Conservation (phyloP, 306 rosid genomes). For the Medicago lupulina region DNA sequence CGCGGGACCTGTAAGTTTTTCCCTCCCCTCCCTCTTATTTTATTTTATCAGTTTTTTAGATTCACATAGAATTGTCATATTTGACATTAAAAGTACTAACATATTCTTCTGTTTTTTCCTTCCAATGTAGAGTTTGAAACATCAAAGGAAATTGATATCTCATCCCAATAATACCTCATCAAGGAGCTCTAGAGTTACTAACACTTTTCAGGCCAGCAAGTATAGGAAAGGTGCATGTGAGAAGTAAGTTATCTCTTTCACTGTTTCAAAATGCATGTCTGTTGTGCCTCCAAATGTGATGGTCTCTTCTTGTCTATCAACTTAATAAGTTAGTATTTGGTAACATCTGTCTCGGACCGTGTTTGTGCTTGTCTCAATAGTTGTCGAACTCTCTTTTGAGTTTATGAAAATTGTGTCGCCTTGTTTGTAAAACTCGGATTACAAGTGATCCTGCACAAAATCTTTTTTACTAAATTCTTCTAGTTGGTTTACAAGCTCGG, state of each 20-base stretch:
- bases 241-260: neutral
- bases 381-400: neutral
- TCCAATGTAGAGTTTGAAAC: slow-evolving; percentile 43
- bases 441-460: neutral
- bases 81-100: neutral
- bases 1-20: slow-evolving; percentile 35
- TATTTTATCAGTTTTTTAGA: neutral
- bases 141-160: slow-evolving; percentile 44
- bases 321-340: neutral
- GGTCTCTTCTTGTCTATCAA: neutral
- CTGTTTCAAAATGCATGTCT: neutral
- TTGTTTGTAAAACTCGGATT: neutral
- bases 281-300: neutral
- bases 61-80: neutral
- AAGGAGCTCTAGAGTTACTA: slow-evolving; percentile 40
- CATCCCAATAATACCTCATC: slow-evolving; percentile 43
- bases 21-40: neutral
- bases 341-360: neutral
- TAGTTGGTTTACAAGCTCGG: neutral
- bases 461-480: neutral
- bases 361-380: slow-evolving; percentile 2
- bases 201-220: slow-evolving; percentile 40
- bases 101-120: neutral
- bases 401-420: neutral
- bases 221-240: neutral